These are phyloP conservation scores for Chlamydomonas sp. DNA, from an alignment of 139 green algal species.

Conservation along the genomic window DNA sequence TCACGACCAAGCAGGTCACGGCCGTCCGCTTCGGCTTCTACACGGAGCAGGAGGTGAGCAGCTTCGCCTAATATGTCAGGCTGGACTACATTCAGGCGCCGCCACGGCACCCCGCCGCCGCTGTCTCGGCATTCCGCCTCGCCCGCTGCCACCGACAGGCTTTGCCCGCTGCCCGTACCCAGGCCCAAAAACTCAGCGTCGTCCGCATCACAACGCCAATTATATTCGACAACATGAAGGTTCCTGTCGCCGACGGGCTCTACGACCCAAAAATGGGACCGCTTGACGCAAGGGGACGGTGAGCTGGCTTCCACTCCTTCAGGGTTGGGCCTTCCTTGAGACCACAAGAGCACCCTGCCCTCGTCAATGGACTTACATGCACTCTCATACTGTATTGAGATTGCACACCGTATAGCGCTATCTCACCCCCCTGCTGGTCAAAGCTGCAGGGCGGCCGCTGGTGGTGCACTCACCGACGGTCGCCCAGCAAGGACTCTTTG, in stretches of 20 bases:
- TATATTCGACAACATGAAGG: constrained; percentile 86
- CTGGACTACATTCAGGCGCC: neutral
- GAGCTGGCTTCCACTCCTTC: neutral
- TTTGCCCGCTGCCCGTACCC: no score
- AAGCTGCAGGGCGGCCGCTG: no score
- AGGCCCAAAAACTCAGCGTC: constrained; percentile 88
- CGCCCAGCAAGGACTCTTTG: no score
- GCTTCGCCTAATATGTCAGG: neutral
- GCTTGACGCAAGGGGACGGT: constrained; percentile 74
- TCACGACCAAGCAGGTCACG: constrained; percentile 81
- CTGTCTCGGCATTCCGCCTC: neutral
- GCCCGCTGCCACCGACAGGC: no score
- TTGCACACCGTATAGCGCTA: no score
- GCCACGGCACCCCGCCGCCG: no score
- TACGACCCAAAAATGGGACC: constrained; percentile 94
- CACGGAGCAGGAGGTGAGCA: constrained; percentile 86
- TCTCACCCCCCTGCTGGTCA: no score
- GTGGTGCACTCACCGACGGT: no score
- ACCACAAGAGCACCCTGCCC: no score
- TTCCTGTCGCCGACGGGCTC: constrained; percentile 83
- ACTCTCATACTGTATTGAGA: no score
- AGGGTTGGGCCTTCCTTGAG: no score
- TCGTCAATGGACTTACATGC: no score
- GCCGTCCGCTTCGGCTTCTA: constrained; percentile 91
- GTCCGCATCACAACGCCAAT: constrained; percentile 86